These are phyloP conservation scores for Monosporascus ibericus DNA, from an alignment of 2,329 filamentous ascomycete genomes.

Conservation along the genomic window DNA sequence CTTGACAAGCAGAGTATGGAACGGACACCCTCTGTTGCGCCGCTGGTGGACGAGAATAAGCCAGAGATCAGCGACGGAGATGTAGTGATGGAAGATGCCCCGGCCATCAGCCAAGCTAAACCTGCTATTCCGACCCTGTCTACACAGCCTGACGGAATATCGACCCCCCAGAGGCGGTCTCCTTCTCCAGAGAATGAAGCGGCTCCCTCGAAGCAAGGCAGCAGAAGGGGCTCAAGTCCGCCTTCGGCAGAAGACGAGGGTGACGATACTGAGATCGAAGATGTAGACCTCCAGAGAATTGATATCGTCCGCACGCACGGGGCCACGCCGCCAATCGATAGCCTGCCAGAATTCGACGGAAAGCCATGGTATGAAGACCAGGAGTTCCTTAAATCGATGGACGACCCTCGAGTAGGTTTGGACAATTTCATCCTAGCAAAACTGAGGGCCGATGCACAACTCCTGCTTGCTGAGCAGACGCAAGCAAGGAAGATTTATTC, in stretches of 20 bases:
- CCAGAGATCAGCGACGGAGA: conserved; percentile 22
- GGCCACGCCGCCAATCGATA: conserved; percentile 49
- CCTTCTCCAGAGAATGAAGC: conserved; percentile 21
- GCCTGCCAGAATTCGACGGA: conserved; percentile 41
- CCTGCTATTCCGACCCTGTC: conserved; percentile 12
- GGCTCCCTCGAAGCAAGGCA: conserved; percentile 17
- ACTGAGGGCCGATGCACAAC: conserved; percentile 35
- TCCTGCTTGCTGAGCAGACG: conserved; percentile 32
- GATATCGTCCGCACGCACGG: conserved; percentile 45
- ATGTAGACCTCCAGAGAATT: conserved; percentile 43
- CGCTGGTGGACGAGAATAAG: conserved; percentile 7
- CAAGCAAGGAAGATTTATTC: conserved; percentile 36
- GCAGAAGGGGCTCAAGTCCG: conserved; percentile 32
- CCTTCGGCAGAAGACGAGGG: conserved; percentile 45
- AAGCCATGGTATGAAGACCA: conserved; percentile 43
- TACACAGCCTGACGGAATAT: conserved; percentile 5
- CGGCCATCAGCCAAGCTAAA: conserved; percentile 13
- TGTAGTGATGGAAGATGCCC: conserved; percentile 31
- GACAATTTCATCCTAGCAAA: conserved; percentile 40
- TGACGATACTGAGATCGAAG: conserved; percentile 50
- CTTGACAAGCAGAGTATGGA: conserved; percentile 21
- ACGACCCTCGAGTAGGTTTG: conserved; percentile 31
- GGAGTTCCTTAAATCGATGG: conserved; percentile 36
- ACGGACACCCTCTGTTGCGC: conserved; percentile 8
- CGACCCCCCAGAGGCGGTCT: conserved; percentile 13